These are phyloP conservation scores for Aspergillus ellipticus DNA, from an alignment of 495 filamentous ascomycete genomes.

Conservation along the genomic window DNA sequence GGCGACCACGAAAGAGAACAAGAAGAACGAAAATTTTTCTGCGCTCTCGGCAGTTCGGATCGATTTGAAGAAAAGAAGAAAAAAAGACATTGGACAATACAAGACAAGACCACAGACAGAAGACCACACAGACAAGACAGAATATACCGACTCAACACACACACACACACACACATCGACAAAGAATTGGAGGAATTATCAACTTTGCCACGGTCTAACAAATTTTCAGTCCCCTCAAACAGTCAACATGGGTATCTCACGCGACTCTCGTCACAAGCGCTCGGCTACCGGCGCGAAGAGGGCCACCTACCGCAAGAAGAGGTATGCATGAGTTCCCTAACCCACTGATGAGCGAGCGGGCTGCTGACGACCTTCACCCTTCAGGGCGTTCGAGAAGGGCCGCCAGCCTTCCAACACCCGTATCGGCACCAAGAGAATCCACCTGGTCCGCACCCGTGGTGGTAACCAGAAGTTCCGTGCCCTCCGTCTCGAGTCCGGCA, in stretches of 20 bases:
- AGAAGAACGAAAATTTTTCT: background rate
- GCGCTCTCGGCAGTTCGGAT: no score
- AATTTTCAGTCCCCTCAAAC: constrained; percentile 48
- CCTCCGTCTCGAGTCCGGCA: constrained; percentile 97
- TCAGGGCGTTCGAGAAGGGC: constrained; percentile 98
- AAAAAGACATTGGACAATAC: no score
- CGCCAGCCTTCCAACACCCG: constrained; percentile 98
- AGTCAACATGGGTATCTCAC: constrained; percentile 98
- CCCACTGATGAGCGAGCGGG: constrained; percentile 1
- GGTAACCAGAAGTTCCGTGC: constrained; percentile 99
- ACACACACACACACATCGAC: background rate
- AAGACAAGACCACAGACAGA: no score
- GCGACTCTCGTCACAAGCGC: constrained; percentile 99
- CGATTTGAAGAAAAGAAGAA: no score
- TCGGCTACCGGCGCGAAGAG: constrained; percentile 96
- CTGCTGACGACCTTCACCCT: constrained; percentile 34
- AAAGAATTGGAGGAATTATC: background rate
- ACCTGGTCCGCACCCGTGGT: constrained; percentile 96
- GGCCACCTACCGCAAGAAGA: constrained; percentile 85
- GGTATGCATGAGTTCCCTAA: constrained; percentile 46
- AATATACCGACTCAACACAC: no score
- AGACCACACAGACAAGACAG: no score
- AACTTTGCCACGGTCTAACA: background rate
- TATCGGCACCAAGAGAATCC: constrained; percentile 97
- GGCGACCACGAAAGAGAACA: background rate